Percentiles rank a stretch among this genome's conserved stretches.
phyloP scores from a whole-genome alignment of 2,329 filamentous ascomycete genomes.

The Chaetomium sp. region DNA sequence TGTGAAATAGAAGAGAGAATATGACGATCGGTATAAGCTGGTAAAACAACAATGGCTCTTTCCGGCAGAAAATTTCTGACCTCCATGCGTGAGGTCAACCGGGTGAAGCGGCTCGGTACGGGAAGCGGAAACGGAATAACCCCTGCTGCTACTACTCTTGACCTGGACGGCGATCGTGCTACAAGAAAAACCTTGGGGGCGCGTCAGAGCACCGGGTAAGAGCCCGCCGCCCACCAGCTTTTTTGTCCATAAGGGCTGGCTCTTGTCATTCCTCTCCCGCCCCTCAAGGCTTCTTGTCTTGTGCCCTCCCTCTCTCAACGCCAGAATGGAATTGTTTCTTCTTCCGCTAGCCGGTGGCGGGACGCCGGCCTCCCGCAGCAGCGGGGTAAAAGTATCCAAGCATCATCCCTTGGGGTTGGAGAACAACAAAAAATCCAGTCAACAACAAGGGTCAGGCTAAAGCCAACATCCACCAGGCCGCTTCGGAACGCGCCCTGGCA shows the following conservation, averaged over 20 bases:
- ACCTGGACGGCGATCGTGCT: no score
- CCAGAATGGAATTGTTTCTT: neutral
- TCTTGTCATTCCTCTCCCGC: no score
- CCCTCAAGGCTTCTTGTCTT: no score
- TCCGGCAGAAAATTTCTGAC: neutral
- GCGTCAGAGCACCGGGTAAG: no score
- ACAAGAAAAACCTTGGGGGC: no score
- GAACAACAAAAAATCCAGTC: neutral
- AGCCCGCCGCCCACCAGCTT: no score
- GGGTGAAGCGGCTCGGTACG: no score
- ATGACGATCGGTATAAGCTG: conserved; percentile 14
- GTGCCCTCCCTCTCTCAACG: no score
- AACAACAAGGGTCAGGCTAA: neutral
- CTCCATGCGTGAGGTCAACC: no score
- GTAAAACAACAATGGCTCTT: conserved; percentile 7
- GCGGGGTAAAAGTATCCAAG: neutral
- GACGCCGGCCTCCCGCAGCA: neutral
- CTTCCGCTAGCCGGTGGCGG: neutral
- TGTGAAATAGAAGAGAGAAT: neutral
- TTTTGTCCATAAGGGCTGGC: no score
- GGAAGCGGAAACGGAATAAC: no score
- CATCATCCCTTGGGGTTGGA: neutral
- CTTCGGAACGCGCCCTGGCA: neutral
- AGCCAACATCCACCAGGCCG: neutral
- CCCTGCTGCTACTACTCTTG: no score